Evolutionary conservation across 345 rosid species (phyloP).

Genomic region (Lepidium sativum): DNA sequence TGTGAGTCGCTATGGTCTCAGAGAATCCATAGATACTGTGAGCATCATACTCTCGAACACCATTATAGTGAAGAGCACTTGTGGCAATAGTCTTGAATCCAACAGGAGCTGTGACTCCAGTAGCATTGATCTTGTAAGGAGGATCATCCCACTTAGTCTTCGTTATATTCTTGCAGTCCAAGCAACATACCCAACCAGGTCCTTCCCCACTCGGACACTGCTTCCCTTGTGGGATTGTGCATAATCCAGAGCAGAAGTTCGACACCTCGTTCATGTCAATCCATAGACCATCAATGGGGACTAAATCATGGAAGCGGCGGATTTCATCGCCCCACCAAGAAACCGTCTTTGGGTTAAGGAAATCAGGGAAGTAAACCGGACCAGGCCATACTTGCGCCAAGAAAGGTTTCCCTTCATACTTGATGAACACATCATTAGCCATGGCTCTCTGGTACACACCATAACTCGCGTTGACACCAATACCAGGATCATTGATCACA

Average conservation of each 20-base stretch:
- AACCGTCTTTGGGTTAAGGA: conserved; percentile 87
- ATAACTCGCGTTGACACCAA: conserved; percentile 64
- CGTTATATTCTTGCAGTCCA: conserved; percentile 94
- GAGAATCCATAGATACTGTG: conserved; percentile 93
- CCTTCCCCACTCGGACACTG: conserved; percentile 72
- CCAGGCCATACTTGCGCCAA: conserved; percentile 99
- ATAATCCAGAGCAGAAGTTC: conserved; percentile 75
- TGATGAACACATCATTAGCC: conserved; percentile 83
- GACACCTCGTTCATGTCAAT: conserved; percentile 98
- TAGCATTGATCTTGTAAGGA: conserved; percentile 93
- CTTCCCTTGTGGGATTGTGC: conserved; percentile 58
- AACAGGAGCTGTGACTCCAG: conserved; percentile 55
- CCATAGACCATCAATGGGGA: conserved; percentile 89
- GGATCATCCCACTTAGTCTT: conserved; percentile 88
- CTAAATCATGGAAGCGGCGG: conserved; percentile 79
- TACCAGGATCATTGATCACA: conserved; percentile 76
- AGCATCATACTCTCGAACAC: conserved; percentile 85
- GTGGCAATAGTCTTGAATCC: conserved; percentile 96
- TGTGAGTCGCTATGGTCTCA: conserved; percentile 79
- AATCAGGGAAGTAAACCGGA: conserved; percentile 89
- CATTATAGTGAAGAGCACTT: conserved; percentile 87
- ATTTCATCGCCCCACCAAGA: conserved; percentile 92
- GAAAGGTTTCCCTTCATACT: conserved; percentile 74
- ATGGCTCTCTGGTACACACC: conserved; percentile 75
- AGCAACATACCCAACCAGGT: conserved; percentile 95